Percentiles rank a stretch among this genome's conserved stretches.
phyloP scores from a whole-genome alignment of 768 basidiomycete species.

The Pleurotus tuoliensis region DNA sequence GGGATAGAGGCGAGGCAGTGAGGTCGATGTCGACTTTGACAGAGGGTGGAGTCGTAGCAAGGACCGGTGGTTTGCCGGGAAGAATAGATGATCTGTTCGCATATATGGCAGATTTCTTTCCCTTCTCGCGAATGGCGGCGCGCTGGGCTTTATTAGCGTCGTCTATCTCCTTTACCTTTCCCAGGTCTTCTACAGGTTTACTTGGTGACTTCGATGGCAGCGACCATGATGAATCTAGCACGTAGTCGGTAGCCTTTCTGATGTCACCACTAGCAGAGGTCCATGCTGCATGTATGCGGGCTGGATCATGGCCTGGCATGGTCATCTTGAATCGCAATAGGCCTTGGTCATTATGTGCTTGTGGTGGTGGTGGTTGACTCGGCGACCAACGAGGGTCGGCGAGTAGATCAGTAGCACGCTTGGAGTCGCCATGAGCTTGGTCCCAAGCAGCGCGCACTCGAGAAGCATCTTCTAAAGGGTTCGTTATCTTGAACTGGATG shows the following conservation, averaged over 20 bases:
- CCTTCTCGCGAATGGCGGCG: slow-evolving; percentile 66
- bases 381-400: slow-evolving; percentile 21
- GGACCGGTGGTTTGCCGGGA: slow-evolving; percentile 32
- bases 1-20: slow-evolving; percentile 27
- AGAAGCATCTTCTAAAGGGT: slow-evolving; percentile 23
- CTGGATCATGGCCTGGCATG: slow-evolving; percentile 45
- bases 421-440: background rate
- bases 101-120: slow-evolving; percentile 81
- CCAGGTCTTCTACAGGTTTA: slow-evolving; percentile 36
- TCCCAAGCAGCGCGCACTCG: slow-evolving; percentile 4
- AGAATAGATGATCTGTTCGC: slow-evolving; percentile 53
- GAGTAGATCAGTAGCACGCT: background rate
- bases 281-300: slow-evolving; percentile 65
- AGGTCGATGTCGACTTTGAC: slow-evolving; percentile 35
- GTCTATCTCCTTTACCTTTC: slow-evolving; percentile 68
- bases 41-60: slow-evolving; percentile 33
- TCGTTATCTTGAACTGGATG: slow-evolving; percentile 11
- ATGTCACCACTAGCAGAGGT: slow-evolving; percentile 55
- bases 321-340: slow-evolving; percentile 61
- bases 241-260: slow-evolving; percentile 52
- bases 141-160: slow-evolving; percentile 68
- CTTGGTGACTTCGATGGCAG: slow-evolving; percentile 19
- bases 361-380: slow-evolving; percentile 9
- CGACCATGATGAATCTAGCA: slow-evolving; percentile 57
- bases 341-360: slow-evolving; percentile 22